Evolutionary conservation across 768 basidiomycete genomes (phyloP).

Genomic region (Galerina sulciceps): DNA sequence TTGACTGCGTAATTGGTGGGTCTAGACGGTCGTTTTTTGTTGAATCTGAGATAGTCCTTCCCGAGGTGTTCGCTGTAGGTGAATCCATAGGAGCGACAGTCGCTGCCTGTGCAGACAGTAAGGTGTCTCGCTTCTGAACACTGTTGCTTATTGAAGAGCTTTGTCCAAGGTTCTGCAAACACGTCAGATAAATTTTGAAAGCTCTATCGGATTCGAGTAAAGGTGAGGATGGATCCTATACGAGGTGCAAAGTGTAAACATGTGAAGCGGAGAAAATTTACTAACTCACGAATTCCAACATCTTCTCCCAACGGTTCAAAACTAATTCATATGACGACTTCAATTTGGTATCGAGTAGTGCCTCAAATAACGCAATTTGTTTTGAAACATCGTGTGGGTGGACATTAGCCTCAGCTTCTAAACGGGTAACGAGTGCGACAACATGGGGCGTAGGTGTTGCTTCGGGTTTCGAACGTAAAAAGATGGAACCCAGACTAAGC

Average conservation of each 20-base stretch:
- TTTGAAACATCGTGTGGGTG: conserved; percentile 69
- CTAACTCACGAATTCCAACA: conserved; percentile 82
- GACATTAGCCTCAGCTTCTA: conserved; percentile 80
- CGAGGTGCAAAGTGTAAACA: neutral
- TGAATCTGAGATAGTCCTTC: conserved; percentile 12
- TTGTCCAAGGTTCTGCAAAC: conserved; percentile 63
- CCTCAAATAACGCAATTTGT: conserved; percentile 73
- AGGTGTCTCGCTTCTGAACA: conserved; percentile 68
- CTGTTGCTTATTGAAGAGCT: conserved; percentile 63
- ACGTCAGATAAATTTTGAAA: conserved; percentile 77
- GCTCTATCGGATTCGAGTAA: conserved; percentile 71
- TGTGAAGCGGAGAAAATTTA: conserved; percentile 30
- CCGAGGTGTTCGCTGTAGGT: conserved; percentile 5
- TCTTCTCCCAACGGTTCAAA: conserved; percentile 81
- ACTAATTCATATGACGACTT: conserved; percentile 73
- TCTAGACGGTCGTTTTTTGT: neutral
- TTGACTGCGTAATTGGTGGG: neutral
- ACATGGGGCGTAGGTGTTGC: conserved; percentile 62
- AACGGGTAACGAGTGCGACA: conserved; percentile 70
- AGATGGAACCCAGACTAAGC: conserved; percentile 48
- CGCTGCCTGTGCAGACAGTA: conserved; percentile 47
- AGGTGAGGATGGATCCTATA: conserved; percentile 70
- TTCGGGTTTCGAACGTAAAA: conserved; percentile 48
- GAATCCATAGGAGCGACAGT: conserved; percentile 15
- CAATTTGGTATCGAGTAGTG: conserved; percentile 65